These are phyloP conservation scores for Kuraishia hungarica DNA, from an alignment of 805 yeast species.

Conservation along the genomic window DNA sequence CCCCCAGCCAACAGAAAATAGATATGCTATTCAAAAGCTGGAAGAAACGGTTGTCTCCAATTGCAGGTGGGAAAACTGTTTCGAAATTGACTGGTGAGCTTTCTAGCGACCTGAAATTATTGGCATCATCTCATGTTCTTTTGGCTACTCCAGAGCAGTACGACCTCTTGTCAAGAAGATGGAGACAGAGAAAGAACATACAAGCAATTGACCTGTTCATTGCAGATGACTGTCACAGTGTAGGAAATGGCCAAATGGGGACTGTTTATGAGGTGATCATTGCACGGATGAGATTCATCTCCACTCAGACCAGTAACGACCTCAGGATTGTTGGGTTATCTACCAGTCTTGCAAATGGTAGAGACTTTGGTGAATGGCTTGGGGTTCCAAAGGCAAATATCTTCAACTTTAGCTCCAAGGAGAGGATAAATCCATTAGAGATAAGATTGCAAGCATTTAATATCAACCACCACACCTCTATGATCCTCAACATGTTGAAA, in stretches of 20 bases:
- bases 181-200: slow-evolving; percentile 72
- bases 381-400: slow-evolving; percentile 55
- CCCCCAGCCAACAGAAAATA: slow-evolving; percentile 50
- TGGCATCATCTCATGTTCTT: slow-evolving; percentile 57
- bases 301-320: slow-evolving; percentile 50
- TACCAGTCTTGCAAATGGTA: slow-evolving; percentile 62
- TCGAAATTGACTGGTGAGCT: slow-evolving; percentile 51
- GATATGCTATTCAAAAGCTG: slow-evolving; percentile 41
- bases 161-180: slow-evolving; percentile 63
- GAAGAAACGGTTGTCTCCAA: slow-evolving; percentile 34
- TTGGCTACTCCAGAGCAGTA: slow-evolving; percentile 77
- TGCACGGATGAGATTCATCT: slow-evolving; percentile 64
- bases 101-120: slow-evolving; percentile 39
- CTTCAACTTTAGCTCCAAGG: slow-evolving; percentile 63
- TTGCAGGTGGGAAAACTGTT: slow-evolving; percentile 53
- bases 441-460: slow-evolving; percentile 45
- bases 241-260: slow-evolving; percentile 54
- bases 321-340: slow-evolving; percentile 64
- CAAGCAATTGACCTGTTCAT: slow-evolving; percentile 62
- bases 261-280: slow-evolving; percentile 60
- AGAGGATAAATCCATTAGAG: slow-evolving; percentile 46
- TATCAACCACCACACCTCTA: slow-evolving; percentile 41
- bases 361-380: slow-evolving; percentile 82
- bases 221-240: slow-evolving; percentile 62
- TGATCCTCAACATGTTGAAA: slow-evolving; percentile 40